A percentile compares a stretch with the other conserved stretches of the same genome.
These are phyloP conservation scores for Diplotaxis tenuifolia DNA, from an alignment of 345 rosid genomes.

Conservation along the genomic window DNA sequence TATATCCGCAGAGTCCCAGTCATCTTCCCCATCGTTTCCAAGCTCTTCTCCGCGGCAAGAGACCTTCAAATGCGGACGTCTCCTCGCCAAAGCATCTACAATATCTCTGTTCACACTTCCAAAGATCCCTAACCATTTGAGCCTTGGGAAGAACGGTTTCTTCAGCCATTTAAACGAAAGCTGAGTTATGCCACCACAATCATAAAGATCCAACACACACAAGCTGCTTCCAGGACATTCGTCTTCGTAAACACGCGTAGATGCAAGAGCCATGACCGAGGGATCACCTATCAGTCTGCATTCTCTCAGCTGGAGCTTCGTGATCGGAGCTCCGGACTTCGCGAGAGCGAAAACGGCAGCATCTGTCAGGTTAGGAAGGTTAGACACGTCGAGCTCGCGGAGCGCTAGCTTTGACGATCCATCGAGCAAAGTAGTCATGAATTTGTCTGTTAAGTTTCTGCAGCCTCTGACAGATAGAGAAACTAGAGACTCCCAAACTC, in stretches of 20 bases:
- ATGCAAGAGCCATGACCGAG: slow-evolving; percentile 78
- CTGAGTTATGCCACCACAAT: slow-evolving; percentile 74
- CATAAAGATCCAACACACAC: slow-evolving; percentile 57
- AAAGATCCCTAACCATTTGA: slow-evolving; percentile 84
- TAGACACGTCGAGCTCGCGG: slow-evolving; percentile 80
- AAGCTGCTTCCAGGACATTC: slow-evolving; percentile 70
- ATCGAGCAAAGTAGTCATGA: slow-evolving; percentile 60
- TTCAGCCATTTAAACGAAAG: slow-evolving; percentile 79
- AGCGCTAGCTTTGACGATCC: slow-evolving; percentile 59
- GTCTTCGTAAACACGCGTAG: slow-evolving; percentile 61
- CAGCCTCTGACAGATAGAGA: slow-evolving; percentile 84
- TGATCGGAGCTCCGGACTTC: slow-evolving; percentile 57
- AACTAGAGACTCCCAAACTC: slow-evolving; percentile 56
- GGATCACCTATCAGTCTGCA: slow-evolving; percentile 79
- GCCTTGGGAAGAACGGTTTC: slow-evolving; percentile 82
- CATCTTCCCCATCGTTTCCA: slow-evolving; percentile 59
- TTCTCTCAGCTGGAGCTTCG: slow-evolving; percentile 78
- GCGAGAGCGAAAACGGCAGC: slow-evolving; percentile 65
- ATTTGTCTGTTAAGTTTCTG: slow-evolving; percentile 77
- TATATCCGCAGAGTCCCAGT: slow-evolving; percentile 41
- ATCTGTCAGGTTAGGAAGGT: slow-evolving; percentile 69
- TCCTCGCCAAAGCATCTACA: slow-evolving; percentile 79
- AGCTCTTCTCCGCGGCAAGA: slow-evolving; percentile 76
- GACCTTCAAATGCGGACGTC: slow-evolving; percentile 66
- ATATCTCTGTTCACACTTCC: slow-evolving; percentile 74